These are phyloP conservation scores for Isatis lusitanica DNA, from an alignment of 441 rosid genomes.

Conservation along the genomic window DNA sequence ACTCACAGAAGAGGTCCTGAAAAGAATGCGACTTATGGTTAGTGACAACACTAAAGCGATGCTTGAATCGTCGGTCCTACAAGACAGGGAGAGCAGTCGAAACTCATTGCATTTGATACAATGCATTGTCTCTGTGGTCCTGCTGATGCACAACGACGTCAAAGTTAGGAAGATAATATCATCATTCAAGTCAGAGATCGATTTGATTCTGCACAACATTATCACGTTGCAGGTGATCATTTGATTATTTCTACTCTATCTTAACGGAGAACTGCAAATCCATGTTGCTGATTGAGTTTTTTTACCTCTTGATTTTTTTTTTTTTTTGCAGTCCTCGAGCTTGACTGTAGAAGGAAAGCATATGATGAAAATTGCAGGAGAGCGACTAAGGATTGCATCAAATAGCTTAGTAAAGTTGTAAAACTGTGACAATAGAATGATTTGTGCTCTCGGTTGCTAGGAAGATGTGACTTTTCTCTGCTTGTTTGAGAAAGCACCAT, in stretches of 20 bases:
- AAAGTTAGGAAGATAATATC: slow-evolving; percentile 46
- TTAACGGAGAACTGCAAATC: not conserved
- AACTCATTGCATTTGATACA: slow-evolving; percentile 41
- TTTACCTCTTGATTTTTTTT: not conserved
- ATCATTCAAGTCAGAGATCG: slow-evolving; percentile 48
- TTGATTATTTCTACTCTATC: not conserved
- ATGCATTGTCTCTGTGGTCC: slow-evolving; percentile 51
- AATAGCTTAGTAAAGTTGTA: slow-evolving; percentile 24
- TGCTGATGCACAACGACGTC: slow-evolving; percentile 48
- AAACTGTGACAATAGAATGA: not conserved
- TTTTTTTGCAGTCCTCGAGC: slow-evolving; percentile 44
- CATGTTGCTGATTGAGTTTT: not conserved
- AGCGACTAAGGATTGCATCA: slow-evolving; percentile 44
- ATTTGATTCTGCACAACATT: slow-evolving; percentile 43
- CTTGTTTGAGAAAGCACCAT: not conserved
- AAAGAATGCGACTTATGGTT: slow-evolving; percentile 45
- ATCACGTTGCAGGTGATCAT: slow-evolving; percentile 45
- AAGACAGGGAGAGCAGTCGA: slow-evolving; percentile 28
- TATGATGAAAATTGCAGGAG: slow-evolving; percentile 48
- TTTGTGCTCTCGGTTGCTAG: not conserved
- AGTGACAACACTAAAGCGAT: slow-evolving; percentile 35
- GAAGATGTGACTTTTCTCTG: not conserved
- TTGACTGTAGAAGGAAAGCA: slow-evolving; percentile 64
- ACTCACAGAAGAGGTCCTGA: slow-evolving; percentile 50
- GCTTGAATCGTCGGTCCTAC: not conserved